Evolutionary conservation across 108 stramenopile species (phyloP), one percentile per base, ranked within the genome.

Genomic region (Skeletonema tropicum): DNA sequence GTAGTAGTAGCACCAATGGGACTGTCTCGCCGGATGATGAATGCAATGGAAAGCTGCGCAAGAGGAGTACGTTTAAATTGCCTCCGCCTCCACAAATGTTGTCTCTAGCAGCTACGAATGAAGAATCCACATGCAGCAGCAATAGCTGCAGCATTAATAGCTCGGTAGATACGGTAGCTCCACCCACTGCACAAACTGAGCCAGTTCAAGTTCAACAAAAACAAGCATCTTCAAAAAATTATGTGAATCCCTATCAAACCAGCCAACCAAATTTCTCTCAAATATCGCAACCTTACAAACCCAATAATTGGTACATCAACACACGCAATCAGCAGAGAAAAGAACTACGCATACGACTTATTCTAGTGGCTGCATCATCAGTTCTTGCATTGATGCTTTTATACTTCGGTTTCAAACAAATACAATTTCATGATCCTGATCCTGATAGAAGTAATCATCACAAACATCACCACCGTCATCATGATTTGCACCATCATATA

Each of bases 81-180:
- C 79, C 79, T 17, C 79, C 79, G 33, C 79, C 79, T 41, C 79
- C 79, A 17, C 63, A 69, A 57, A 52, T 79, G 66, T 10, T 52
- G 8, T 73, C 65, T 21, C 64, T 65, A 42, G 31, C 41, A 41
- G 19, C 2, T 10, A 21, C 11, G 45, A 25, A 42, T 25, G 45
- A 3, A 6, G 6, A 66, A 30, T 6, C 26, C n/a, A 26, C 48
- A 39, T 23, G 31, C 12, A 15, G 14, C 4, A 45, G 26, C 26
- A 29, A 29, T 29, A 29, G 26, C 2, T 23, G 31, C 12, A 15
- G 14, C 4, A 45, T 58, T 41, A 26, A 4, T 17, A 66, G 7
- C 23, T 2, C 9, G 9, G 7, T 8, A 10, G 23, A 55, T 55
- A 23, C 23, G n/a, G 23, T 5, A 55, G 52, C 10, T 23, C 52